Evolutionary conservation across 106 monocot genomes (phyloP), one percentile per base, ranked within the genome.

Genomic region (Narthecium ossifragum): DNA sequence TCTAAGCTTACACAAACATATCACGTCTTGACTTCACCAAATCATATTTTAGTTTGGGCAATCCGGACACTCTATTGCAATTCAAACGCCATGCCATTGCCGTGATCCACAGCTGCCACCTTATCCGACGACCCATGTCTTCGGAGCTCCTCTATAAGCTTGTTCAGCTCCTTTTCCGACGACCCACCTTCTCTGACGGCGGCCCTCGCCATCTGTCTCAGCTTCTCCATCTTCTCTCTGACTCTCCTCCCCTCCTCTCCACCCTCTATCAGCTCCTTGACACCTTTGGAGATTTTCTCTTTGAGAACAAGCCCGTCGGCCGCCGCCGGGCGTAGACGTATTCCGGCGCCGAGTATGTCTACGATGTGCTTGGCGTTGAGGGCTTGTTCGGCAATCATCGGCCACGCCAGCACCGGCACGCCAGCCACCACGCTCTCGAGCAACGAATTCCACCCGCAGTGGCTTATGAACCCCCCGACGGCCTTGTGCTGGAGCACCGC

Each of bases 381-480:
- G 1, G 10, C 2, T 17, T 60, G 62, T 20, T 62, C 62, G 21
- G 55, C 66, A 1, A 66, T 55, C 55, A 66, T 40, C 12, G 66
- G 66, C 66, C 66, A 66, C 12, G 55, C 28, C 26, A 66, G 55
- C 15, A 66, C 37, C 41, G 66, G 66, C 24, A 55, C 55, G 9
- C 55, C 66, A 18, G 55, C 55, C 8, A 32, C 14, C 52, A 66
- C 6, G 29, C 39, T 55, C 29, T 54, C 55, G 9, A 66, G 11
- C 33, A 53, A 34, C 5, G 66, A 66, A 55, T 66, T 66, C 66
- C 66, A 66, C 34, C 66, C 66, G 20, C 66, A 66, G 41, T 66
- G 66, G 54, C 54, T 66, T 31, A 66, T 7, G 26, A 55, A 55
- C 38, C 66, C 66, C 8, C 53, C 66, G 14, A 36, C 53, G 1